Base-by-base conservation (phyloP, 2,329 filamentous ascomycete species). In the Cladosporium velox region DNA sequence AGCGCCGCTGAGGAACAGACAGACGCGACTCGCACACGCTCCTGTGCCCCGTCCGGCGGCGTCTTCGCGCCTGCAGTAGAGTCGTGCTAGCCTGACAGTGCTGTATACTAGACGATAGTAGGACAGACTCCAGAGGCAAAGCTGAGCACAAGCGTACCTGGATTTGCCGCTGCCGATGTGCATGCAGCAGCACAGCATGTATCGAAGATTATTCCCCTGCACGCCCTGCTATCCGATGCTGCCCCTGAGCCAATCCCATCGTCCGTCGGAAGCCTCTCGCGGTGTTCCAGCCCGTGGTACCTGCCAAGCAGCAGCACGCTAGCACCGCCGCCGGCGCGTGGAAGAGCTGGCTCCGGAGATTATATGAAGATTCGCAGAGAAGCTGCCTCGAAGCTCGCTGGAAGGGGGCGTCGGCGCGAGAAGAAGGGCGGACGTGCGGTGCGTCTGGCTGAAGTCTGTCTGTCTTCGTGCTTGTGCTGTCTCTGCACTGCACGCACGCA, bases 51-150 rank as follows among this genome's bases (percentile, higher is more conserved):
- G 49, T 28, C 11, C 55, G 11, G 10, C 30, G 24, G 24, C 34
- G 21, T 59, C 57, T 59, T 59, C 57, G 57, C 34, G 38, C 38
- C 57, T 59, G 57, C 57, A 59, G 57, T 24, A 41, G 32, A 41
- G 32, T 21, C n/a, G 4, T 21, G n/a, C 41, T 35, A 35, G 34
- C 24, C 24, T 24, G 24, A 24, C 7, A 32, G 7, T 32, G 6
- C 35, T 41, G 24, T 24, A 24, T 38, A 12, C 32, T 34, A 34
- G 28, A 32, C 34, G 14, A 12, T 15, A 35, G 34, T 35, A 34
- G 32, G 32, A 34, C 32, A 34, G 8, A 10, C 32, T 10, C 8
- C 32, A 34, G 32, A 38, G 7, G 18, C 41, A 47, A 12, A 47
- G 51, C 51, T 21, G 28, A 30, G 52, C 52, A 30, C 14, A 21